Conservation (phyloP, 352 stramenopile genomes). For the Globisporangium viniferum region DNA sequence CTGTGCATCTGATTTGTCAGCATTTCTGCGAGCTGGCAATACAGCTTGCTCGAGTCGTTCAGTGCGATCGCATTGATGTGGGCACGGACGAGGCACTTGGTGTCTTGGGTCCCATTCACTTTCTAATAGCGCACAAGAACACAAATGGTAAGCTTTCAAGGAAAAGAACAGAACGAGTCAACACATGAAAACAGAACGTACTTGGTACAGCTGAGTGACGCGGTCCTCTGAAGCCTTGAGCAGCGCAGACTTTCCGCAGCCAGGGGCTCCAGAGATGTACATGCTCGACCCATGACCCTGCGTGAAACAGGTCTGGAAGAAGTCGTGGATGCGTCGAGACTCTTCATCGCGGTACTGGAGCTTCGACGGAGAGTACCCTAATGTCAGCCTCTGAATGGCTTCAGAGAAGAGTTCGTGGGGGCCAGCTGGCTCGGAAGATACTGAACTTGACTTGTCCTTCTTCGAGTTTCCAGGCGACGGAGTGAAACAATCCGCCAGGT, state of each 20-base stretch:
- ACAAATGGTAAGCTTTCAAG: not conserved
- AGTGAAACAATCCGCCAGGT: slow-evolving; percentile 58
- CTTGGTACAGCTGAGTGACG: slow-evolving; percentile 52
- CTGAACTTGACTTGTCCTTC: slow-evolving; percentile 16
- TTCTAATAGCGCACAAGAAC: slow-evolving; percentile 8
- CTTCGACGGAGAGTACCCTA: slow-evolving; percentile 36
- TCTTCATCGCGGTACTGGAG: slow-evolving; percentile 68
- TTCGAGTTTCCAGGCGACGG: slow-evolving; percentile 45
- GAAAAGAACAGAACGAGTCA: not conserved
- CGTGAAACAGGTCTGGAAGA: slow-evolving; percentile 59
- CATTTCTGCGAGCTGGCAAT: slow-evolving; percentile 49
- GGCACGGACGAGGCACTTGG: slow-evolving; percentile 38
- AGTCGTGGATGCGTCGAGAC: slow-evolving; percentile 41
- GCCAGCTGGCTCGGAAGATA: slow-evolving; percentile 11
- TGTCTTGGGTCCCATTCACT: slow-evolving; percentile 19
- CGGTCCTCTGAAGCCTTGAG: slow-evolving; percentile 49
- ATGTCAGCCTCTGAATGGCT: slow-evolving; percentile 50
- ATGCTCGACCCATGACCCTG: slow-evolving; percentile 51
- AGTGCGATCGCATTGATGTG: slow-evolving; percentile 80
- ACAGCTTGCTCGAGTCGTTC: slow-evolving; percentile 42
- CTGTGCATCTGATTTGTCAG: slow-evolving; percentile 47
- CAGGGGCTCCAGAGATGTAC: slow-evolving; percentile 77
- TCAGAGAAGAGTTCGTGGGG: slow-evolving; percentile 22
- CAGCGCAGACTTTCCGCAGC: slow-evolving; percentile 76
- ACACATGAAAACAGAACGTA: slow-evolving; percentile 16